These are phyloP conservation scores for Lentithecium fluviatile DNA, from an alignment of 495 filamentous ascomycete genomes.

Conservation along the genomic window DNA sequence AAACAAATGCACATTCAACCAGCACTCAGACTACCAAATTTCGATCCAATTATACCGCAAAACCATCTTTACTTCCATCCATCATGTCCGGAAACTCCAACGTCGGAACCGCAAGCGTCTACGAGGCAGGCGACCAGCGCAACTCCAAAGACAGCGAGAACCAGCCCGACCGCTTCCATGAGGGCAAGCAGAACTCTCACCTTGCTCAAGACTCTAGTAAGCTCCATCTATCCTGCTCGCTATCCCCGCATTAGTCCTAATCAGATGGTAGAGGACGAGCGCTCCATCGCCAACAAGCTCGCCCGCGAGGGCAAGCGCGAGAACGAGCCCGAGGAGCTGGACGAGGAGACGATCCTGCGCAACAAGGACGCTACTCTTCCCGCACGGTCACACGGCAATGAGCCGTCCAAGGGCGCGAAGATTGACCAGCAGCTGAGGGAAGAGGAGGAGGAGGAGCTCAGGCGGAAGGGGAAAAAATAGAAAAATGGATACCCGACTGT, in stretches of 20 bases:
- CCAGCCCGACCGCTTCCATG: slow-evolving; percentile 59
- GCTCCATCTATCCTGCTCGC: slow-evolving; percentile 21
- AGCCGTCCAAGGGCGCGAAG: slow-evolving; percentile 48
- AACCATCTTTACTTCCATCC: neutral
- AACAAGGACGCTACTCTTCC: slow-evolving; percentile 29
- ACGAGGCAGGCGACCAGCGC: slow-evolving; percentile 68
- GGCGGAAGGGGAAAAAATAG: slow-evolving; percentile 40
- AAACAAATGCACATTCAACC: neutral
- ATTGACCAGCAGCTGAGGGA: slow-evolving; percentile 47
- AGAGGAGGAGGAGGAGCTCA: slow-evolving; percentile 46
- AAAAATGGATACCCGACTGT: neutral
- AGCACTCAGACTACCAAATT: neutral
- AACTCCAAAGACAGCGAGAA: slow-evolving; percentile 60
- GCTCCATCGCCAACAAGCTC: slow-evolving; percentile 76
- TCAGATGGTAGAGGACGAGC: slow-evolving; percentile 64
- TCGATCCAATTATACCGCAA: neutral
- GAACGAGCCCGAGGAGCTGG: slow-evolving; percentile 1
- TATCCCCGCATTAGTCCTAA: neutral
- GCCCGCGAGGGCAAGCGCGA: slow-evolving; percentile 59
- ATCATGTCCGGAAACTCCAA: slow-evolving; percentile 33
- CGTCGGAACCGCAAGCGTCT: slow-evolving; percentile 55
- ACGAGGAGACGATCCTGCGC: slow-evolving; percentile 54
- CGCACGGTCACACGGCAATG: slow-evolving; percentile 45
- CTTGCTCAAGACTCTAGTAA: slow-evolving; percentile 69
- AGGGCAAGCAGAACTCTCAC: slow-evolving; percentile 67